phyloP scores from a whole-genome alignment of 208 protist genomes.

The Leptomonas pyrrhocoris region DNA sequence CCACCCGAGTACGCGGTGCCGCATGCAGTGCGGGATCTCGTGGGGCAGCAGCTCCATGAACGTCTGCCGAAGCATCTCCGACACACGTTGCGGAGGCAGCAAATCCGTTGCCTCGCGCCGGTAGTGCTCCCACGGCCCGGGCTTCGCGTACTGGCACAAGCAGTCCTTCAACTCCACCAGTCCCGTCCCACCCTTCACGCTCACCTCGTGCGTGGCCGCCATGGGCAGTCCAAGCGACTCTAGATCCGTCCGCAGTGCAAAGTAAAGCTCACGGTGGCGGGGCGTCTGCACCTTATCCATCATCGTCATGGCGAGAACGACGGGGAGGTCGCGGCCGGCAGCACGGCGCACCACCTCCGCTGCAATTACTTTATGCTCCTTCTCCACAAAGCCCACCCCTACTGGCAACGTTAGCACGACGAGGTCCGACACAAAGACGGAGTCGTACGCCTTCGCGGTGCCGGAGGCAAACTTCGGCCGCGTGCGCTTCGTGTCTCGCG shows the following conservation, averaged over 20 bases:
- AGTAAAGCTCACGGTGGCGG: slow-evolving; percentile 86
- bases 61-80: slow-evolving; percentile 81
- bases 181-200: slow-evolving; percentile 82
- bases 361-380: slow-evolving; percentile 75
- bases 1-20: slow-evolving; percentile 87
- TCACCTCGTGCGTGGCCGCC: slow-evolving; percentile 72
- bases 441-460: slow-evolving; percentile 80
- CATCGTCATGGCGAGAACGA: slow-evolving; percentile 87
- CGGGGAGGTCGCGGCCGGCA: slow-evolving; percentile 72
- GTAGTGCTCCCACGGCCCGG: slow-evolving; percentile 73
- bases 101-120: slow-evolving; percentile 75
- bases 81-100: slow-evolving; percentile 69
- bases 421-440: slow-evolving; percentile 79
- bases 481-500: slow-evolving; percentile 44
- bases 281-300: slow-evolving; percentile 91
- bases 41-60: slow-evolving; percentile 88
- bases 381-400: slow-evolving; percentile 86
- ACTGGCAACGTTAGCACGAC: slow-evolving; percentile 79
- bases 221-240: slow-evolving; percentile 76
- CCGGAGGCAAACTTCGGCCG: slow-evolving; percentile 57
- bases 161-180: slow-evolving; percentile 90
- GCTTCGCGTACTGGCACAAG: slow-evolving; percentile 76
- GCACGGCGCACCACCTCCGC: slow-evolving; percentile 77
- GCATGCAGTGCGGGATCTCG: slow-evolving; percentile 86
- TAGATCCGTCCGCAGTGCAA: slow-evolving; percentile 86